A percentile compares a stretch with the other conserved stretches of the same genome.
Conservation (phyloP, 352 stramenopile genomes). For the Thalassiosira exigua region DNA sequence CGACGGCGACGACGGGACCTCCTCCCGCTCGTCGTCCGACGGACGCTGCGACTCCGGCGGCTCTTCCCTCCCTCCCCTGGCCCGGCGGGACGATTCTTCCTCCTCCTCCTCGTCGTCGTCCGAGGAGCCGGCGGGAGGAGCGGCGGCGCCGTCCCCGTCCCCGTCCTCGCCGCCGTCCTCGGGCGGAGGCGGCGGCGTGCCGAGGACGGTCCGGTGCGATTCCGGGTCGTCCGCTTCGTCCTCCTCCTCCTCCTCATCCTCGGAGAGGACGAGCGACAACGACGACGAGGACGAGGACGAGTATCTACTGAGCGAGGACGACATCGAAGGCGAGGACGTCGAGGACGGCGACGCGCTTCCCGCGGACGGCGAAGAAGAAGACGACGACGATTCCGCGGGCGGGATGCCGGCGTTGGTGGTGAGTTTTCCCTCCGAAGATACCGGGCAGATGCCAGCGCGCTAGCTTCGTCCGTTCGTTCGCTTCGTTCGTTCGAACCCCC, state of each 20-base stretch:
- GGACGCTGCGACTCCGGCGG: too few relatives aligned
- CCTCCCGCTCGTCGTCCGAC: too few relatives aligned
- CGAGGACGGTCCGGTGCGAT: slow-evolving; percentile 9
- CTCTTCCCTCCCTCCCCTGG: too few relatives aligned
- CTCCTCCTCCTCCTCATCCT: too few relatives aligned
- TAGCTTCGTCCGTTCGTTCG: not conserved
- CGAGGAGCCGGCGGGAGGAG: too few relatives aligned
- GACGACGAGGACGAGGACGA: not conserved
- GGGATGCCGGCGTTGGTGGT: slow-evolving; percentile 14
- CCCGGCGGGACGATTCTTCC: too few relatives aligned
- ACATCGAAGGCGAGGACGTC: not conserved
- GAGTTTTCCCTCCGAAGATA: not conserved
- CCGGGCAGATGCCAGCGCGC: slow-evolving; percentile 7
- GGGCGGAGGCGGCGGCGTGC: not conserved
- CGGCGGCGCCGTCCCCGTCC: not conserved
- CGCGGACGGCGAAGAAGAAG: too few relatives aligned
- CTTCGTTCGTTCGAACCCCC: not conserved
- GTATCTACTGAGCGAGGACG: not conserved
- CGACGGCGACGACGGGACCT: too few relatives aligned
- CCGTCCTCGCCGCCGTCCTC: not conserved
- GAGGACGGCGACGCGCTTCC: not conserved
- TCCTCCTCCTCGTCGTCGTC: too few relatives aligned
- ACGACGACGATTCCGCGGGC: not conserved
- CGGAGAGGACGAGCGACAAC: not conserved
- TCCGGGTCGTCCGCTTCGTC: too few relatives aligned